These are phyloP conservation scores for Oryza glaberrima DNA, from an alignment of 176 grass and related monocot species.

Conservation along the genomic window DNA sequence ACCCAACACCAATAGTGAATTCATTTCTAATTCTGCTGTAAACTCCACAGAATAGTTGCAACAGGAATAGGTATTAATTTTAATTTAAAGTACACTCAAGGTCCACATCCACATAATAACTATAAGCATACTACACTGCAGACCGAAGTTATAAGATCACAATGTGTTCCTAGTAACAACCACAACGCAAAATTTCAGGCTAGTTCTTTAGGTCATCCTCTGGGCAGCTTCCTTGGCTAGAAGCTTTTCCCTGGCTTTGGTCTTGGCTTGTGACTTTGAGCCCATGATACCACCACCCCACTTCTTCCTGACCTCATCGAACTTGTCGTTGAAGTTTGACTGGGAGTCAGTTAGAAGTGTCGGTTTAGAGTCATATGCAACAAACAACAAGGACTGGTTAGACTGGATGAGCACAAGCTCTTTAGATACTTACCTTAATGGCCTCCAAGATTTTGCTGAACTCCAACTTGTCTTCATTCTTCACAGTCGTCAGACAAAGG, in stretches of 20 bases:
- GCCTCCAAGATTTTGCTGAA: conserved; percentile 40
- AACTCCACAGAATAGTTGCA: too few species aligned
- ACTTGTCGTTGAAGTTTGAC: conserved; percentile 39
- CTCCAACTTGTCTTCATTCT: conserved; percentile 40
- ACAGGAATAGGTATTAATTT: too few species aligned
- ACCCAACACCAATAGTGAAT: too few species aligned
- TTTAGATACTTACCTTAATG: conserved; percentile 31
- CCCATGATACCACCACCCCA: conserved; percentile 40
- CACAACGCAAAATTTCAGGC: background rate
- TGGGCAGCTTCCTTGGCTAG: conserved; percentile 32
- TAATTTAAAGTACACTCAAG: too few species aligned
- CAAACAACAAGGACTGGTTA: background rate
- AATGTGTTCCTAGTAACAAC: background rate
- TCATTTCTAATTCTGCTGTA: too few species aligned
- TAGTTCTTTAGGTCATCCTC: conserved; percentile 36
- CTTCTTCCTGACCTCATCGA: conserved; percentile 38
- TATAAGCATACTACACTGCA: background rate
- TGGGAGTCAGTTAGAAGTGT: background rate
- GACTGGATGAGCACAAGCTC: background rate
- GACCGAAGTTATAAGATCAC: background rate
- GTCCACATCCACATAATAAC: background rate
- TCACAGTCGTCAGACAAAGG: conserved; percentile 38
- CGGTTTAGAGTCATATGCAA: background rate
- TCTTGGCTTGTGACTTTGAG: conserved; percentile 38
- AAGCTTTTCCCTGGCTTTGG: conserved; percentile 37